These are phyloP conservation scores for Chaetomiaceae sp. DNA, from an alignment of 2,329 filamentous ascomycete species.

Conservation along the genomic window DNA sequence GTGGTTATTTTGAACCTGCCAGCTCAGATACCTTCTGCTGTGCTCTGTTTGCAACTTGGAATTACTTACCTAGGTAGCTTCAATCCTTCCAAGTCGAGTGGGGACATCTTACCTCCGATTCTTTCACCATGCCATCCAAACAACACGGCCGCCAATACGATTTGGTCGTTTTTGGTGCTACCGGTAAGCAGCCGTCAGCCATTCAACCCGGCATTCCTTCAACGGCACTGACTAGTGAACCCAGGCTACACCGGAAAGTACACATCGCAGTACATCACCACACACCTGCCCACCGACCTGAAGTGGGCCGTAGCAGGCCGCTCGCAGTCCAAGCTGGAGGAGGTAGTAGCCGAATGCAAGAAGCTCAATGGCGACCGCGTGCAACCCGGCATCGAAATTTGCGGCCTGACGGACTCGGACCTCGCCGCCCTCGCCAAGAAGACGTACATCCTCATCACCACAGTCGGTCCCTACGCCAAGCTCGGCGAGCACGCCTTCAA, in stretches of 20 bases:
- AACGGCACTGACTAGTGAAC: not conserved
- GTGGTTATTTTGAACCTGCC: too few species aligned
- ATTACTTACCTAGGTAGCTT: too few species aligned
- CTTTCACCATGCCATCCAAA: constrained; percentile 41
- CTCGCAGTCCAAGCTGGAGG: constrained; percentile 68
- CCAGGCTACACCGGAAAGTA: constrained; percentile 78
- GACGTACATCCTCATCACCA: constrained; percentile 52
- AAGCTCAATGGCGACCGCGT: constrained; percentile 63
- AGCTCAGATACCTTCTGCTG: too few species aligned
- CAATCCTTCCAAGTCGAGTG: not conserved
- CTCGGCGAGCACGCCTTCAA: constrained; percentile 57
- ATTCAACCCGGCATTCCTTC: constrained; percentile 3
- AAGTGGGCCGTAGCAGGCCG: constrained; percentile 88
- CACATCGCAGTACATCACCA: constrained; percentile 69
- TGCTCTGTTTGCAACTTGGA: not conserved
- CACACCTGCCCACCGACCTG: constrained; percentile 66
- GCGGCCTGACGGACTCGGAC: constrained; percentile 42
- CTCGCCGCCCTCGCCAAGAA: constrained; percentile 50
- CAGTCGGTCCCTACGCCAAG: constrained; percentile 55
- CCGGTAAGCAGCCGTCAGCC: constrained; percentile 38
- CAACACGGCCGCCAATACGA: constrained; percentile 53
- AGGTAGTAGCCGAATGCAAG: constrained; percentile 63
- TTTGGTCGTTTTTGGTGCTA: constrained; percentile 54
- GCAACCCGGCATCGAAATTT: constrained; percentile 61
- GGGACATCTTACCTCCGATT: not conserved